phyloP scores from a whole-genome alignment of 2,329 filamentous ascomycete species.

The Xylogone sp. region DNA sequence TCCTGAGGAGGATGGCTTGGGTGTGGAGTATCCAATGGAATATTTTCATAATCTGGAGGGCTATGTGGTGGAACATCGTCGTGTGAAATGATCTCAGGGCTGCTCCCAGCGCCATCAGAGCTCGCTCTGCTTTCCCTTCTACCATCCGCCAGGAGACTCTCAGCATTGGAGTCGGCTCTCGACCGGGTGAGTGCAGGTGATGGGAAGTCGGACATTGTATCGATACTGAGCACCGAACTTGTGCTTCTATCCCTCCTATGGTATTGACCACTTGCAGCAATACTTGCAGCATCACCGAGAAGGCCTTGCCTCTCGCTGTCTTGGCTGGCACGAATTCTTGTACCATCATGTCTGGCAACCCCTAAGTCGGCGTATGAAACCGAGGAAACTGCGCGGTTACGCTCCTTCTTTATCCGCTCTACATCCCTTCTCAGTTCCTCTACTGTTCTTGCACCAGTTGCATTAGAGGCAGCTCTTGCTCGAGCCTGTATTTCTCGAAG shows the following conservation, averaged over 20 bases:
- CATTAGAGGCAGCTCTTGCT: constrained; percentile 39
- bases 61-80: constrained; percentile 23
- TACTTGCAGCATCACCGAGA: constrained; percentile 62
- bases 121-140: constrained; percentile 13
- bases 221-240: constrained; percentile 54
- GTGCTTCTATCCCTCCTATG: constrained; percentile 45
- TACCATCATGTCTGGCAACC: constrained; percentile 73
- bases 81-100: constrained; percentile 25
- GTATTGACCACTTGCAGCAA: constrained; percentile 32
- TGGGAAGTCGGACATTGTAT: constrained; percentile 37
- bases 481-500: constrained; percentile 60
- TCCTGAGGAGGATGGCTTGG: constrained; percentile 10
- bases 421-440: constrained; percentile 56
- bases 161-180: constrained; percentile 38
- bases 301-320: constrained; percentile 71
- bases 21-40: constrained; percentile 20
- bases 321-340: constrained; percentile 66
- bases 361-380: constrained; percentile 76
- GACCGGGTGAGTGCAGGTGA: constrained; percentile 37
- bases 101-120: constrained; percentile 22
- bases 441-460: constrained; percentile 41
- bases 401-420: constrained; percentile 51
- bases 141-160: constrained; percentile 29
- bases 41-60: constrained; percentile 28
- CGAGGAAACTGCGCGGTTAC: constrained; percentile 66